Conservation (phyloP, 78 protist genomes). For the Dictyostelium firmibasis region DNA sequence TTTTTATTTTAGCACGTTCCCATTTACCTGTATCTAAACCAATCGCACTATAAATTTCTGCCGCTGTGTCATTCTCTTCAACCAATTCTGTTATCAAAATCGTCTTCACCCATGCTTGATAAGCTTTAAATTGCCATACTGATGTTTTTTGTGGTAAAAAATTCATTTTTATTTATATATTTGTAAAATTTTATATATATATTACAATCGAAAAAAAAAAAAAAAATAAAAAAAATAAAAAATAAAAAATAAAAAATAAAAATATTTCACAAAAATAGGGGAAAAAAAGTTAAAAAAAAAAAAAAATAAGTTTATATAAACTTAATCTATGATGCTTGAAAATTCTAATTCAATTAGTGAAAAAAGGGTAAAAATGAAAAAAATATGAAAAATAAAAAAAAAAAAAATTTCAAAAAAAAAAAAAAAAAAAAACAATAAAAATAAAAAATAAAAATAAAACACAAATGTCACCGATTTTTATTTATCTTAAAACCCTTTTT, state of each 20-base stretch:
- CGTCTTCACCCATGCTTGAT: constrained; percentile 75
- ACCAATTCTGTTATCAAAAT: constrained; percentile 75
- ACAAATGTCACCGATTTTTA: too few species aligned
- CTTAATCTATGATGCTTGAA: too few species aligned
- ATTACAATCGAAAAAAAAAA: background rate
- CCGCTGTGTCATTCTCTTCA: constrained; percentile 21
- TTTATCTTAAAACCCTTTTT: too few species aligned
- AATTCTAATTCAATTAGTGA: too few species aligned
- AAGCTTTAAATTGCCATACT: constrained; percentile 74
- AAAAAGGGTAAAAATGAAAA: background rate
- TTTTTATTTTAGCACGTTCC: constrained; percentile 66
- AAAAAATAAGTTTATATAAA: too few species aligned
- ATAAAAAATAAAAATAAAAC: background rate
- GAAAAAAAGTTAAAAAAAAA: too few species aligned
- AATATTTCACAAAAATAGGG: too few species aligned
- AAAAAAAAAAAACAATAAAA: background rate
- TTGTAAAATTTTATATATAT: background rate
- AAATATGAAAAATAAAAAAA: background rate
- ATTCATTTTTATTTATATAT: background rate
- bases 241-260: background rate
- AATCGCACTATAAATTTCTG: constrained; percentile 55
- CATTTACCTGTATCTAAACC: constrained; percentile 80
- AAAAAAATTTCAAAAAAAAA: background rate
- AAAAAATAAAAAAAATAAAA: background rate
- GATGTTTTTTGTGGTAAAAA: constrained; percentile 31